These are phyloP conservation scores for Cokeromyces recurvatus DNA, from an alignment of 371 early-diverging fungal genomes.

Conservation along the genomic window DNA sequence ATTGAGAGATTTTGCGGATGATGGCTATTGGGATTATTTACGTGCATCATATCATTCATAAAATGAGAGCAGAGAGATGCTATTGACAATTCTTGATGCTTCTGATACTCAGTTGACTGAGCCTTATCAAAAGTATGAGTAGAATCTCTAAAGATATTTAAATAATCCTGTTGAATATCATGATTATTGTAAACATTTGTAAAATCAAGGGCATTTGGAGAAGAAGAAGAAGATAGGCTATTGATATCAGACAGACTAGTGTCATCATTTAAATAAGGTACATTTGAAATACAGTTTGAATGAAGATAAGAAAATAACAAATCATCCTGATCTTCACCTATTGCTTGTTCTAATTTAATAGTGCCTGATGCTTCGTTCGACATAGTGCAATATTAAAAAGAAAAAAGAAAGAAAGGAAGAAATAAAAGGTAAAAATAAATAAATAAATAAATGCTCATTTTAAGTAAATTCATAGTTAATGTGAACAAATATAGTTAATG, in stretches of 20 bases:
- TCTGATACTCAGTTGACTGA: too few species aligned
- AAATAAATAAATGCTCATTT: background rate
- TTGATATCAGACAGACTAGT: constrained; percentile 14
- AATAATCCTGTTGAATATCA: too few species aligned
- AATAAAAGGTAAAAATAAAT: background rate
- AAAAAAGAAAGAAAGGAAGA: constrained; percentile 8
- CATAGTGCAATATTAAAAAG: background rate
- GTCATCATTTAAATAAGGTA: too few species aligned
- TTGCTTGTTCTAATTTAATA: constrained; percentile 15
- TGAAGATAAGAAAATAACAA: constrained; percentile 34
- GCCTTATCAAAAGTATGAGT: too few species aligned
- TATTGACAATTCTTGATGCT: too few species aligned
- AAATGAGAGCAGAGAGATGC: too few species aligned
- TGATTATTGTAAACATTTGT: too few species aligned
- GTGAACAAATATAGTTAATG: constrained; percentile 26
- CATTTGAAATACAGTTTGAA: constrained; percentile 24
- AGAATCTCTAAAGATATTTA: too few species aligned
- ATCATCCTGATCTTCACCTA: constrained; percentile 32
- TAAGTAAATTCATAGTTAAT: constrained; percentile 9
- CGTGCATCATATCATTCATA: too few species aligned
- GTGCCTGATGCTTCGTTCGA: background rate
- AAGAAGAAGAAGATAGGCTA: background rate
- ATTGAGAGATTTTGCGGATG: background rate
- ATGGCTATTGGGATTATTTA: too few species aligned
- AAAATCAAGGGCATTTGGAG: too few species aligned